Base-by-base conservation (phyloP, 208 protist genomes). In the Leishmania tropica region DNA sequence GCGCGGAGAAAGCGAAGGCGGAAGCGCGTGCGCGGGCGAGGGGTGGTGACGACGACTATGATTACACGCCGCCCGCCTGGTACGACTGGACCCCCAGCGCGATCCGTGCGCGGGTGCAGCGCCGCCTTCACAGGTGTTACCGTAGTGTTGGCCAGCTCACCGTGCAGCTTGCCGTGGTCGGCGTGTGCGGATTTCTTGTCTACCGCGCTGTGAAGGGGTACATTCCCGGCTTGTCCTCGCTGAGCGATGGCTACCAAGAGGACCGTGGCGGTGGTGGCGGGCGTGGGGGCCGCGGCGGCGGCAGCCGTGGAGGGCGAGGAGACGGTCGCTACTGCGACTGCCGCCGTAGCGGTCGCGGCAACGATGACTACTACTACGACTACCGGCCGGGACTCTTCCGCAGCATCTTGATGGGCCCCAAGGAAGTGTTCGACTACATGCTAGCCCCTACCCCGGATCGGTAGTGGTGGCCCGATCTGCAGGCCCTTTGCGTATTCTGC, bases 351-450 rank as follows among this genome's bases (percentile, higher is more conserved):
- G 51, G 86, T 19, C 54, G 73, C n/a, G 81, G 82, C 53, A 40
- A 74, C 10, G 64, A 85, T 53, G 65, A 81, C 45, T 83, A 88
- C 75, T 83, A 74, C 60, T 64, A 86, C 64, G 76, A 88, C 62
- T 75, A 87, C 68, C 88, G 87, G 0, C 83, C 80, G 4, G 83
- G 89, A 7, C 87, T 96, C 48, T 53, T 94, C 19, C 89, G 91
- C 31, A 94, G 90, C 75, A 85, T 95, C 35, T 45, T 95, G 64
- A 87, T 96, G 75, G 93, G 93, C 0, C 93, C 93, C 21, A 95
- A 95, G 87, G 93, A 95, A 76, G 85, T 96, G 64, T 91, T 94
- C 60, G 93, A 96, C 75, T 96, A 96, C 82, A 72, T 96, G 19
- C 84, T 96, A 28, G 91, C 91, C 56, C 91, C 93, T 2, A 28